Evolutionary conservation across 2,329 filamentous ascomycete species (phyloP).

Genomic region (Pseudogymnoascus sp.): DNA sequence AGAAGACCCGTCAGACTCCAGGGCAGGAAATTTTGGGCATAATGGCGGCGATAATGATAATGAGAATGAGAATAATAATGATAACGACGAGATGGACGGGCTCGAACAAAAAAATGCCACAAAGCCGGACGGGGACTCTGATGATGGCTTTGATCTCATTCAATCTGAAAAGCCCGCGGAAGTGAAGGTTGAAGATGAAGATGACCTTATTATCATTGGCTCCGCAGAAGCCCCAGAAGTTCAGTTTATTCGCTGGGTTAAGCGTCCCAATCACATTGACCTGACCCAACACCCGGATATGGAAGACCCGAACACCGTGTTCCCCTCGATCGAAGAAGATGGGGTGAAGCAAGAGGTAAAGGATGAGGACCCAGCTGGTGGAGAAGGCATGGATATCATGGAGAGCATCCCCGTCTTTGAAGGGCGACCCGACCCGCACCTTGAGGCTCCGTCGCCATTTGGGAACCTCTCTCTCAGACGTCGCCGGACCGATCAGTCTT

Average conservation of each 20-base stretch:
- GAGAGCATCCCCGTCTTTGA: not conserved
- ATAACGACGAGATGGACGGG: not conserved
- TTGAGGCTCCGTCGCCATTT: not conserved
- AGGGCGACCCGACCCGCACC: not conserved
- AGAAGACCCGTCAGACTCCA: not conserved
- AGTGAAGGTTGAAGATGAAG: not conserved
- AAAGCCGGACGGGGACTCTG: not conserved
- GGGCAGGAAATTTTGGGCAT: not conserved
- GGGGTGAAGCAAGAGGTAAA: not conserved
- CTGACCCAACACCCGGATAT: not conserved
- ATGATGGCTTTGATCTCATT: not conserved
- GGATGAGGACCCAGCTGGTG: not conserved
- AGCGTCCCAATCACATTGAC: not conserved
- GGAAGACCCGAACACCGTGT: not conserved
- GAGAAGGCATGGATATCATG: not conserved
- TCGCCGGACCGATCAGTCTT: not conserved
- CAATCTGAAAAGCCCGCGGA: too few relatives aligned
- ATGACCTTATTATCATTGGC: not conserved
- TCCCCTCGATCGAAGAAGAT: not conserved
- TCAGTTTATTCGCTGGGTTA: not conserved
- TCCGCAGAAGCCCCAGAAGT: not conserved
- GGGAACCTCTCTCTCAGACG: not conserved
- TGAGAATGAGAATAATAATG: not conserved
- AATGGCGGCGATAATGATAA: not conserved
- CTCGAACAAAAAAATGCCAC: not conserved